These are phyloP conservation scores for Peribolospora baueri DNA, from an alignment of 768 basidiomycete genomes.

Conservation along the genomic window DNA sequence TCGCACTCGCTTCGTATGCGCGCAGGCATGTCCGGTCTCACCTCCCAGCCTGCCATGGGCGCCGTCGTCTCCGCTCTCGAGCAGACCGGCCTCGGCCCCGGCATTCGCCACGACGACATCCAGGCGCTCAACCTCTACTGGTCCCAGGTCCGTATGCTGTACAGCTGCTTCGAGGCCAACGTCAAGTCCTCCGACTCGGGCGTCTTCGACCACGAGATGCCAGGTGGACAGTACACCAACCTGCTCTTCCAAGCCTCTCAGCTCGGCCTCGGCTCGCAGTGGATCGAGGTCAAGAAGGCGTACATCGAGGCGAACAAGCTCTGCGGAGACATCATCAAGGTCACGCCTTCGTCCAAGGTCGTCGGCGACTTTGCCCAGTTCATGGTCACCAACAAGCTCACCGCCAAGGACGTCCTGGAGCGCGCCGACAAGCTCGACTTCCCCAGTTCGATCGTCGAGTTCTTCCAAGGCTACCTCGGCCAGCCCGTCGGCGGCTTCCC, in stretches of 20 bases:
- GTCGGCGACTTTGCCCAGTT: conserved; percentile 93
- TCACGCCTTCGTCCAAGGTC: conserved; percentile 95
- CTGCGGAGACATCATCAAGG: conserved; percentile 97
- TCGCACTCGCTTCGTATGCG: conserved; percentile 4
- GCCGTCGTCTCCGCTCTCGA: conserved; percentile 84
- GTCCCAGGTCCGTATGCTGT: conserved; percentile 87
- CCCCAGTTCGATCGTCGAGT: conserved; percentile 55
- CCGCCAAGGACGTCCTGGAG: conserved; percentile 60
- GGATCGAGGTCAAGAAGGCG: conserved; percentile 84
- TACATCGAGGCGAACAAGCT: conserved; percentile 95
- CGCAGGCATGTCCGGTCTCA: conserved; percentile 87
- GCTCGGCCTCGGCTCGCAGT: conserved; percentile 86
- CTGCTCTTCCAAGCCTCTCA: conserved; percentile 83
- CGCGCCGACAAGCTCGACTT: conserved; percentile 82
- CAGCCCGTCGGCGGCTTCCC: conserved; percentile 98
- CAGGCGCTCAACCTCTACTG: conserved; percentile 94
- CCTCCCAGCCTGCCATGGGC: conserved; percentile 98
- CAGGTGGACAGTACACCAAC: conserved; percentile 47
- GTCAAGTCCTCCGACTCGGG: conserved; percentile 84
- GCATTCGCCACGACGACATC: conserved; percentile 88
- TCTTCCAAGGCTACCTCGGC: conserved; percentile 97
- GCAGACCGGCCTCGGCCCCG: conserved; percentile 77
- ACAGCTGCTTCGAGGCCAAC: conserved; percentile 93
- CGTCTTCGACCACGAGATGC: conserved; percentile 99
- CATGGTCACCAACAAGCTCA: conserved; percentile 59